phyloP scores from a whole-genome alignment of 2,329 filamentous ascomycete genomes.

The Fusarium sp. region DNA sequence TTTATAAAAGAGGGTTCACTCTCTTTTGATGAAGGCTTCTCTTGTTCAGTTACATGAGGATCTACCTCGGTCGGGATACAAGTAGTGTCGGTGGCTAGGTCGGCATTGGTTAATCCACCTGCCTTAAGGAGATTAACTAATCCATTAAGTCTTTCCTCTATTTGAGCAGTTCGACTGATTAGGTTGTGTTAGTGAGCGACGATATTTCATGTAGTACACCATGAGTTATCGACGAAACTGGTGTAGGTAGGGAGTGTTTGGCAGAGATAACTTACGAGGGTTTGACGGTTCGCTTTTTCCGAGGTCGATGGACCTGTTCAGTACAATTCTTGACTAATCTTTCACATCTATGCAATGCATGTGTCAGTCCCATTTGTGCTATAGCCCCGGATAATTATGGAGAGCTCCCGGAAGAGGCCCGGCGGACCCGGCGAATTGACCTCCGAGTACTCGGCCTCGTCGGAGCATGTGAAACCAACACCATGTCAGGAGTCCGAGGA shows the following conservation, averaged over 20 bases:
- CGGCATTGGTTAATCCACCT: slow-evolving; percentile 51
- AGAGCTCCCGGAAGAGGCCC: slow-evolving; percentile 19
- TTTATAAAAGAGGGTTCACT: slow-evolving; percentile 25
- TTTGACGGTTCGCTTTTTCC: slow-evolving; percentile 64
- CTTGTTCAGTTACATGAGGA: slow-evolving; percentile 41
- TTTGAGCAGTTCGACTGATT: slow-evolving; percentile 60
- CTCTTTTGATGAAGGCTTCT: slow-evolving; percentile 43
- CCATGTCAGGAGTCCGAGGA: background rate
- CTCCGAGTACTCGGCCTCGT: slow-evolving; percentile 6
- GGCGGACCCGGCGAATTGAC: slow-evolving; percentile 26
- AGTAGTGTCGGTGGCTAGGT: slow-evolving; percentile 45
- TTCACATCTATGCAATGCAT: slow-evolving; percentile 56
- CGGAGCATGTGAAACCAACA: slow-evolving; percentile 8
- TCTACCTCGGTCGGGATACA: slow-evolving; percentile 48
- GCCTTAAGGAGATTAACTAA: slow-evolving; percentile 62
- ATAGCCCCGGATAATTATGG: slow-evolving; percentile 27
- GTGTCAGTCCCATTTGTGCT: slow-evolving; percentile 23
- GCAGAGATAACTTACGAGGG: slow-evolving; percentile 59
- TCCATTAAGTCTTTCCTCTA: slow-evolving; percentile 63
- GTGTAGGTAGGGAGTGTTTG: background rate
- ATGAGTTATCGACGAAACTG: background rate
- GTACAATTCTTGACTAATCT: slow-evolving; percentile 62
- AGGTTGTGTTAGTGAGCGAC: background rate
- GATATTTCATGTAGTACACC: background rate
- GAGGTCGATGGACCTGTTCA: slow-evolving; percentile 60